These are phyloP conservation scores for Albophoma yamanashiensis DNA, from an alignment of 2,329 filamentous ascomycete genomes.

Conservation along the genomic window DNA sequence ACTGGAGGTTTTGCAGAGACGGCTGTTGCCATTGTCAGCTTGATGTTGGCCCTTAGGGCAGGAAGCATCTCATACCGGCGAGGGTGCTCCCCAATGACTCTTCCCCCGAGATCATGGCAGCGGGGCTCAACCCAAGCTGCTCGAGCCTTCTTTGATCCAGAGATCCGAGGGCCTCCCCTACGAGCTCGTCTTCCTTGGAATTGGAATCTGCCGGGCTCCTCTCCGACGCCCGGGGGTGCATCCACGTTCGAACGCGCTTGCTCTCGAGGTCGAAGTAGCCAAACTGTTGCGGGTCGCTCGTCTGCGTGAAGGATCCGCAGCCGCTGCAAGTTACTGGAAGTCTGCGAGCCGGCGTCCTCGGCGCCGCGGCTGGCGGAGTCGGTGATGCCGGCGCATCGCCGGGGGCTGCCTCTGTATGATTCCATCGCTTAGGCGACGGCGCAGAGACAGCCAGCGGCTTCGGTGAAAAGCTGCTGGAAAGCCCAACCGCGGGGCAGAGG, in stretches of 20 bases:
- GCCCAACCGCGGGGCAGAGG: slow-evolving; percentile 33
- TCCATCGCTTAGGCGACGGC: slow-evolving; percentile 11
- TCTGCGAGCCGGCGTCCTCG: slow-evolving; percentile 6
- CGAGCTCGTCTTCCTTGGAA: slow-evolving; percentile 32
- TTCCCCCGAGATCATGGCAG: slow-evolving; percentile 22
- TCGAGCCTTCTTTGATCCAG: slow-evolving; percentile 30
- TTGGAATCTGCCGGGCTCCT: slow-evolving; percentile 7
- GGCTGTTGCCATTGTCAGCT: slow-evolving; percentile 3
- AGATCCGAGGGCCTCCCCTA: slow-evolving; percentile 31
- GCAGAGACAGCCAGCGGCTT: slow-evolving; percentile 4
- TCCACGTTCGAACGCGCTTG: slow-evolving; percentile 39
- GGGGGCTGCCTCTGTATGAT: slow-evolving; percentile 14
- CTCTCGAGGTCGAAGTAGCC: slow-evolving; percentile 45
- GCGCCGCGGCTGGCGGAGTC: background rate
- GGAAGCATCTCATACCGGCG: slow-evolving; percentile 1
- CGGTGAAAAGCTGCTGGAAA: slow-evolving; percentile 4
- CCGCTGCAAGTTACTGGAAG: slow-evolving; percentile 51
- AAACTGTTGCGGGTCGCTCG: slow-evolving; percentile 34
- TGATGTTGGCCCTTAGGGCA: background rate
- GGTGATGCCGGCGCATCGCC: background rate
- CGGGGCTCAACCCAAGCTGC: slow-evolving; percentile 34
- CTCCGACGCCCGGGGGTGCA: slow-evolving; percentile 12
- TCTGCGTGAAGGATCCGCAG: slow-evolving; percentile 56
- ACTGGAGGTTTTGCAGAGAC: slow-evolving; percentile 39
- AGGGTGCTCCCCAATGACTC: slow-evolving; percentile 7